Evolutionary conservation across 225 moss, liverwort and hornwort genomes (phyloP).

Genomic region (Straminergon stramineum): DNA sequence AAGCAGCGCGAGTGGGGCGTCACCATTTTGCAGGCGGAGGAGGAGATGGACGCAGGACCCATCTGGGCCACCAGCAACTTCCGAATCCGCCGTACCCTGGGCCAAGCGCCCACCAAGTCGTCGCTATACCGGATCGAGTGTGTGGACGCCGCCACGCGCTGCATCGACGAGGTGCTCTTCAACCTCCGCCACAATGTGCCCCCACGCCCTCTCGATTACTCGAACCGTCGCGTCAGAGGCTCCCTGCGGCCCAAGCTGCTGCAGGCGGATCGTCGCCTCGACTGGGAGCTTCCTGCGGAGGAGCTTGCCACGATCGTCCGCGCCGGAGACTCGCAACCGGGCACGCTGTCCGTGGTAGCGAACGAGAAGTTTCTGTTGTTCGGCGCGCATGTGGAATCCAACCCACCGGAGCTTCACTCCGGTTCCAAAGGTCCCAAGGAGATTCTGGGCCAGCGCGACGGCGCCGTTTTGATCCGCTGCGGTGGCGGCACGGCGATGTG

Average conservation of each 20-base stretch:
- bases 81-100: not conserved
- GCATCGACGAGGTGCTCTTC: constrained; percentile 27
- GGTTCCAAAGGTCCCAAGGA: not conserved
- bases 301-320: constrained; percentile 31
- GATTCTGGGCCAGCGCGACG: constrained; percentile 27
- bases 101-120: constrained; percentile 14
- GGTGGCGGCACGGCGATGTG: constrained; percentile 29
- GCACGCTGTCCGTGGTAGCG: constrained; percentile 7
- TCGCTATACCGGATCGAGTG: constrained; percentile 37
- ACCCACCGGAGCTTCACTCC: not conserved
- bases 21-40: constrained; percentile 42
- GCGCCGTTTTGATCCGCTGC: constrained; percentile 33
- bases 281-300: constrained; percentile 29
- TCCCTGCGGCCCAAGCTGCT: constrained; percentile 14
- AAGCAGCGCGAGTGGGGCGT: constrained; percentile 38
- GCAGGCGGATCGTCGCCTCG: constrained; percentile 21
- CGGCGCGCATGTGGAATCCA: constrained; percentile 40
- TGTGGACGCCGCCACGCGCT: constrained; percentile 44
- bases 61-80: constrained; percentile 46
- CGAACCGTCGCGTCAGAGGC: constrained; percentile 12
- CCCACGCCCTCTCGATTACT: constrained; percentile 38
- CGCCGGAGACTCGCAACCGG: constrained; percentile 44
- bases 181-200: not conserved
- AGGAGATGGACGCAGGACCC: constrained; percentile 49
- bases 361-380: constrained; percentile 24